phyloP scores from a whole-genome alignment of 2,329 filamentous ascomycete genomes.

The Exophiala viscosa region DNA sequence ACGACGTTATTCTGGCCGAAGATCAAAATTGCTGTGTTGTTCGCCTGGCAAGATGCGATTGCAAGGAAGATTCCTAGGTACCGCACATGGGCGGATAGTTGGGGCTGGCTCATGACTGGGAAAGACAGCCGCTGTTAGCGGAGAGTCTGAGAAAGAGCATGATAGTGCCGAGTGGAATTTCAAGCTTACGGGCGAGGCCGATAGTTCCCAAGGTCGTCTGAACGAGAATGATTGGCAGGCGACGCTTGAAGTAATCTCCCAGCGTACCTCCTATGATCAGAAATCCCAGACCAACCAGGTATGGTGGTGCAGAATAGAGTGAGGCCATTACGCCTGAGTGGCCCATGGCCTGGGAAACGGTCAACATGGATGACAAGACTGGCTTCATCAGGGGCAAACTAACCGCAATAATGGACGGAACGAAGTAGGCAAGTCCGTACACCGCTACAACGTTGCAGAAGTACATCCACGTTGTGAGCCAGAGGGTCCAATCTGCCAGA shows the following conservation, averaged over 20 bases:
- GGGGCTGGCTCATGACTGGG: constrained; percentile 28
- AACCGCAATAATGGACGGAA: constrained; percentile 23
- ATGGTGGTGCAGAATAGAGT: constrained; percentile 31
- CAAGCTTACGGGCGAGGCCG: constrained; percentile 21
- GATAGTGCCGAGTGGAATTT: no score
- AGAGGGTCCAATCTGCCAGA: constrained; percentile 51
- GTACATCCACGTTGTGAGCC: constrained; percentile 52
- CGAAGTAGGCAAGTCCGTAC: constrained; percentile 15
- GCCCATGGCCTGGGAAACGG: constrained; percentile 28
- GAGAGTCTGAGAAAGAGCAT: background rate
- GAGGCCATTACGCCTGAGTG: constrained; percentile 28
- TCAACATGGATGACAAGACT: background rate
- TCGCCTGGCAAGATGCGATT: constrained; percentile 30
- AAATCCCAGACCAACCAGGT: constrained; percentile 27
- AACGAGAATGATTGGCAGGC: constrained; percentile 29
- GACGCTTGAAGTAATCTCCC: constrained; percentile 30
- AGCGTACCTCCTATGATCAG: constrained; percentile 28
- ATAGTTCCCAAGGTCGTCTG: constrained; percentile 26
- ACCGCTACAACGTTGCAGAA: background rate
- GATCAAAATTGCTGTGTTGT: constrained; percentile 32
- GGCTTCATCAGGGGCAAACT: background rate
- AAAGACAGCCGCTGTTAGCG: background rate
- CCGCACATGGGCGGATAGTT: constrained; percentile 23
- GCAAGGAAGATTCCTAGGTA: constrained; percentile 34
- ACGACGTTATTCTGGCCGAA: constrained; percentile 34